These are phyloP conservation scores for Daldinia sp. DNA, from an alignment of 2,329 filamentous ascomycete genomes.

Conservation along the genomic window DNA sequence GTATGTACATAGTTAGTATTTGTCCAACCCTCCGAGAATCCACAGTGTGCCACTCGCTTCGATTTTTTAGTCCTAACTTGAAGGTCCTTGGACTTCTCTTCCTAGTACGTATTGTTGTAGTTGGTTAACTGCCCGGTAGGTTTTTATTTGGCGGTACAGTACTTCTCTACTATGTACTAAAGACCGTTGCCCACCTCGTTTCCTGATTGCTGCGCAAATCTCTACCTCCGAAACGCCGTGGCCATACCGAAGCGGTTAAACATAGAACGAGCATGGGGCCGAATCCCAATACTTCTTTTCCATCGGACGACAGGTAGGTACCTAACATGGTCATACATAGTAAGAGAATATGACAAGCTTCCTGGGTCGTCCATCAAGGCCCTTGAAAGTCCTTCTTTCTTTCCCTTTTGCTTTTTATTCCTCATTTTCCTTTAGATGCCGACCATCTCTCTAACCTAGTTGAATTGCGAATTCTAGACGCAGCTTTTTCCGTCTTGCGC, in stretches of 20 bases:
- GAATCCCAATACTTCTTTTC: conserved; percentile 37
- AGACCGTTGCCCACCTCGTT: conserved; percentile 11
- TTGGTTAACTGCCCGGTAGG: too few species aligned
- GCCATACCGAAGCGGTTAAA: conserved; percentile 44
- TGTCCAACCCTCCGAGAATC: conserved; percentile 28
- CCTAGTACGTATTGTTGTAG: not conserved
- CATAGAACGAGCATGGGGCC: conserved; percentile 40
- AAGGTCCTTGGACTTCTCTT: not conserved
- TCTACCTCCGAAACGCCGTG: conserved; percentile 39
- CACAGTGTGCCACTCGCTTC: conserved; percentile 37
- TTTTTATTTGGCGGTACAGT: too few species aligned
- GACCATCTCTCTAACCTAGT: conserved; percentile 17
- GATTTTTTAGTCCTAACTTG: not conserved
- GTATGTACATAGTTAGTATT: too few species aligned
- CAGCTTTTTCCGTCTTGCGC: conserved; percentile 23
- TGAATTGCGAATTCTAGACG: conserved; percentile 36
- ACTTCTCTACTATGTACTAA: not conserved
- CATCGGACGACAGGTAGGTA: conserved; percentile 2
- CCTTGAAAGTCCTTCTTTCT: conserved; percentile 13
- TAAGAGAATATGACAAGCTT: conserved; percentile 11
- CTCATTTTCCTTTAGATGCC: not conserved
- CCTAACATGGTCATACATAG: too few species aligned
- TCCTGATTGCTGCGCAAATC: conserved; percentile 31
- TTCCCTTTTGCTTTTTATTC: conserved; percentile 7
- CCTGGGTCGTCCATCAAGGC: conserved; percentile 27